These are phyloP conservation scores for Talaromyces borbonicus DNA, from an alignment of 495 filamentous ascomycete species.

Conservation along the genomic window DNA sequence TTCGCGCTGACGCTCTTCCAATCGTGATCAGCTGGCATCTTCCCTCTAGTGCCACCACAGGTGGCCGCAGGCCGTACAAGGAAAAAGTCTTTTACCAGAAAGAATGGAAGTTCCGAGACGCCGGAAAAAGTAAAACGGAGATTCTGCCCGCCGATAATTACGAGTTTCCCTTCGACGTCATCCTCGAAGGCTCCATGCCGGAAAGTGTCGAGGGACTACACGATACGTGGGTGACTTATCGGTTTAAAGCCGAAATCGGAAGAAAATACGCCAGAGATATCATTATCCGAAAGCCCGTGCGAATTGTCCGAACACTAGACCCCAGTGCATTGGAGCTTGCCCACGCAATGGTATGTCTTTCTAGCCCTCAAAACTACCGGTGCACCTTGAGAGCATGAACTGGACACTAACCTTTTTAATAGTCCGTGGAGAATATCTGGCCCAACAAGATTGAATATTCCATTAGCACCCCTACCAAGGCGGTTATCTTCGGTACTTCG, in stretches of 20 bases:
- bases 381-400: no score
- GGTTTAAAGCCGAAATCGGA: conserved; percentile 78
- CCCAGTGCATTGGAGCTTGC: conserved; percentile 71
- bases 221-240: conserved; percentile 74
- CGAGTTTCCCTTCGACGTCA: conserved; percentile 79
- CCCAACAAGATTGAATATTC: conserved; percentile 90
- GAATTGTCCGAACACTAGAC: conserved; percentile 80
- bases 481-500: conserved; percentile 78
- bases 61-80: conserved; percentile 38
- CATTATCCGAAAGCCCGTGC: conserved; percentile 64
- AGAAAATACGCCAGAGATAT: conserved; percentile 75
- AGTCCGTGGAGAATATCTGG: conserved; percentile 90
- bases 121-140: conserved; percentile 44
- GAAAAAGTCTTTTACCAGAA: conserved; percentile 48
- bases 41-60: conserved; percentile 32
- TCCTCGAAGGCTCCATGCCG: conserved; percentile 62
- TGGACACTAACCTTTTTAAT: neutral
- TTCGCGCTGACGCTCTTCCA: no score
- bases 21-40: conserved; percentile 45
- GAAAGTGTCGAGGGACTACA: conserved; percentile 85
- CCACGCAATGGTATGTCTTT: conserved; percentile 61
- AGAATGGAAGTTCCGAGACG: conserved; percentile 43
- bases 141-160: conserved; percentile 69
- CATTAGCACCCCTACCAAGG: conserved; percentile 79
- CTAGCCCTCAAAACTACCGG: neutral